Percentiles rank a stretch among this genome's conserved stretches.
Conservation (phyloP, 2,329 filamentous ascomycete genomes). For the Boeremia exigua region DNA sequence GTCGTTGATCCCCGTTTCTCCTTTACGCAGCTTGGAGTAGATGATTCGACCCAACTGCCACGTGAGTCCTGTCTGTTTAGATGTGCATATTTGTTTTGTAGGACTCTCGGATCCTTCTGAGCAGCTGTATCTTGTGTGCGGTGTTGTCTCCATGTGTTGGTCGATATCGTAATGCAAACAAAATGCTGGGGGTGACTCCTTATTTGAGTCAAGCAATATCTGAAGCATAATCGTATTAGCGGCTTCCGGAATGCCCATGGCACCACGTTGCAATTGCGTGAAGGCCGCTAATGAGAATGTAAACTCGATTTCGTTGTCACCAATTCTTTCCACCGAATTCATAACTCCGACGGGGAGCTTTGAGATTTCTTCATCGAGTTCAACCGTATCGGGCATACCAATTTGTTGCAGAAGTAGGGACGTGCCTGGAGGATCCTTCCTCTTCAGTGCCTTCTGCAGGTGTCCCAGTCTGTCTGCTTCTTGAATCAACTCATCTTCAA, state of each 20-base stretch:
- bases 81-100: conserved; percentile 26
- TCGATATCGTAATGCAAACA: conserved; percentile 41
- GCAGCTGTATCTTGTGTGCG: conserved; percentile 31
- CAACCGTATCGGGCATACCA: conserved; percentile 29
- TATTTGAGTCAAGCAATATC: conserved; percentile 21
- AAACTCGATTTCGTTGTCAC: conserved; percentile 36
- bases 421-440: conserved; percentile 36
- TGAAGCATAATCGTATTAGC: conserved; percentile 36
- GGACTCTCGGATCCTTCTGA: conserved; percentile 19
- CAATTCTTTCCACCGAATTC: conserved; percentile 33
- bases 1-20: conserved; percentile 15
- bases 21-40: conserved; percentile 19
- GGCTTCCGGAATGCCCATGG: conserved; percentile 29
- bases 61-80: conserved; percentile 22
- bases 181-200: conserved; percentile 24
- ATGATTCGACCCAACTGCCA: conserved; percentile 37
- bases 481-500: conserved; percentile 29
- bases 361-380: conserved; percentile 37
- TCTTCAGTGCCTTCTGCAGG: conserved; percentile 31
- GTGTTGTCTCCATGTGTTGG: conserved; percentile 9
- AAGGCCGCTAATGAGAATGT: conserved; percentile 33
- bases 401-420: conserved; percentile 30
- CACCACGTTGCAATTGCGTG: conserved; percentile 33
- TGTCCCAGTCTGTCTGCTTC: conserved; percentile 33
- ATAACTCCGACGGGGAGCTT: conserved; percentile 29